phyloP scores from a whole-genome alignment of 2,329 filamentous ascomycete species.

The Curvularia hawaiiensis region DNA sequence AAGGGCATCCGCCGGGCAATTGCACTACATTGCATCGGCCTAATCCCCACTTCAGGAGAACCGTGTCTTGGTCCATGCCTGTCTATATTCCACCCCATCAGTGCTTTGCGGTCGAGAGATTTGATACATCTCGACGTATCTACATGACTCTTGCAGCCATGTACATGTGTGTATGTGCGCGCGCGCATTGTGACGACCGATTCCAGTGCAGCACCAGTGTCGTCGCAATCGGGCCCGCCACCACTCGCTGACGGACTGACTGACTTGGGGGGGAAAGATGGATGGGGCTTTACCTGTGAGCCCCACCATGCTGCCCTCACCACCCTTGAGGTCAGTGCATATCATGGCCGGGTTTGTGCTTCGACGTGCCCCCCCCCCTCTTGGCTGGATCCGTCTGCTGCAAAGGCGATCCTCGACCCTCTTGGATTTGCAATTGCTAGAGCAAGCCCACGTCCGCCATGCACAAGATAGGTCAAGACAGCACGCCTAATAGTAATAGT shows the following conservation, averaged over 20 bases:
- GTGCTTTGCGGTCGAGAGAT: slow-evolving; percentile 1
- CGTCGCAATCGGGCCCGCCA: slow-evolving; percentile 1
- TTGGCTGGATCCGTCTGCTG: slow-evolving; percentile 26
- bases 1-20: slow-evolving; percentile 31
- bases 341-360: slow-evolving; percentile 27
- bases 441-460: slow-evolving; percentile 11
- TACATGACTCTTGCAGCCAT: slow-evolving; percentile 1
- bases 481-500: slow-evolving; percentile 17
- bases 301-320: slow-evolving; percentile 30
- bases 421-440: slow-evolving; percentile 19
- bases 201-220: slow-evolving; percentile 11
- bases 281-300: slow-evolving; percentile 13
- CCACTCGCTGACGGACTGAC: slow-evolving; percentile 12
- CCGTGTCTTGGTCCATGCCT: slow-evolving; percentile 16
- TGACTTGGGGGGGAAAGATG: slow-evolving; percentile 10
- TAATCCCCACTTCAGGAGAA: slow-evolving; percentile 37
- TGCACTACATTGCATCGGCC: slow-evolving; percentile 41
- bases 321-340: slow-evolving; percentile 20
- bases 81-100: slow-evolving; percentile 27
- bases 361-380: slow-evolving; percentile 12
- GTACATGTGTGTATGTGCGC: background rate
- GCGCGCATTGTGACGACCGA: slow-evolving; percentile 29
- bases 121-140: background rate
- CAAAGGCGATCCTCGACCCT: slow-evolving; percentile 40
- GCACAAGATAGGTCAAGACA: slow-evolving; percentile 13